These are phyloP conservation scores for Debaryomycetaceae sp. DNA, from an alignment of 1,139 yeast genomes.

Conservation along the genomic window DNA sequence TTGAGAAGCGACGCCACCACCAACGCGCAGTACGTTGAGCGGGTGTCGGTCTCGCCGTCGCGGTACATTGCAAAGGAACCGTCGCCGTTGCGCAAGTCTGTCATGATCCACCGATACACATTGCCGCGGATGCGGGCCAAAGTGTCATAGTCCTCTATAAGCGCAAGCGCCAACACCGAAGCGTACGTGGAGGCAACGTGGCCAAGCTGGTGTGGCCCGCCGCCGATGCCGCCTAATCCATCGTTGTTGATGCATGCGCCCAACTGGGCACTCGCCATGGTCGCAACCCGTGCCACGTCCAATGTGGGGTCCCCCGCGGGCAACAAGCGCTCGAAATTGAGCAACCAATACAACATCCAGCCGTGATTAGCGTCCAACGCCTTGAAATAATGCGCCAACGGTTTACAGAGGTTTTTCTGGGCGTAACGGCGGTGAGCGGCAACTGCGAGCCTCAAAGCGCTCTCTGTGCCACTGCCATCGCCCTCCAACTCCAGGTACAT, in stretches of 20 bases:
- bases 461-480: constrained; percentile 13
- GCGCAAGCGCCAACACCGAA: constrained; percentile 58
- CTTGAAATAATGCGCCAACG: constrained; percentile 46
- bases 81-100: constrained; percentile 52
- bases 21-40: constrained; percentile 85
- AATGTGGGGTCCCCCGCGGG: constrained; percentile 7
- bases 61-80: constrained; percentile 75
- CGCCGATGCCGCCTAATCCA: constrained; percentile 74
- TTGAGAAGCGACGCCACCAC: constrained; percentile 67
- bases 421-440: constrained; percentile 16
- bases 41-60: constrained; percentile 81
- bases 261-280: constrained; percentile 21
- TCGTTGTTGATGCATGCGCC: constrained; percentile 23
- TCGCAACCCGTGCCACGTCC: constrained; percentile 10
- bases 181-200: constrained; percentile 90
- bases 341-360: constrained; percentile 86
- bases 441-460: constrained; percentile 11
- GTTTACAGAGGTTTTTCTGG: constrained; percentile 28
- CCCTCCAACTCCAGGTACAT: constrained; percentile 20
- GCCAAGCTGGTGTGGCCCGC: constrained; percentile 76
- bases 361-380: constrained; percentile 82
- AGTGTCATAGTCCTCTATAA: constrained; percentile 41
- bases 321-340: constrained; percentile 40
- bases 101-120: constrained; percentile 62
- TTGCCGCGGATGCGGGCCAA: constrained; percentile 22